Conservation (phyloP, 192 early-diverging fungal genomes). For the Spizellomyces sp. region DNA sequence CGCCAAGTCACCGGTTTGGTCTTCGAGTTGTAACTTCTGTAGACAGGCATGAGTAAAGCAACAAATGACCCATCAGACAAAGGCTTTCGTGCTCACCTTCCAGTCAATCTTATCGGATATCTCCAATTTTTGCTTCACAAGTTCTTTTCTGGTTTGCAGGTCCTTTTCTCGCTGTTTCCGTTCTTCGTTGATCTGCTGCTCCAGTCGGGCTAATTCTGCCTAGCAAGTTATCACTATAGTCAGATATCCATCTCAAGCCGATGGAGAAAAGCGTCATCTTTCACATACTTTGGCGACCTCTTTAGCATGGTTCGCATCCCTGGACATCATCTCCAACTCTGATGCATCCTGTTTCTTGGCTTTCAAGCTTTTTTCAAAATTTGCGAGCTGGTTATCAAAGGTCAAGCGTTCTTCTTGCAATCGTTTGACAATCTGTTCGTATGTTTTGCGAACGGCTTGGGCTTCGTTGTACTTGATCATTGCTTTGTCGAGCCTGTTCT, state of each 20-base stretch:
- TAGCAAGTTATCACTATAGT: conserved; percentile 19
- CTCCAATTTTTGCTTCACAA: conserved; percentile 65
- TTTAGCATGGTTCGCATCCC: conserved; percentile 66
- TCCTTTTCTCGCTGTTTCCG: conserved; percentile 62
- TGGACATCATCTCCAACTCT: conserved; percentile 62
- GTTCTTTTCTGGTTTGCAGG: conserved; percentile 51
- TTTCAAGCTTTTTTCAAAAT: conserved; percentile 60
- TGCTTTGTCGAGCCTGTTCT: conserved; percentile 65
- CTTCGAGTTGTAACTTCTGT: conserved; percentile 50
- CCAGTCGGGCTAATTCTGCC: conserved; percentile 58
- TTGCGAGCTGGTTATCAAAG: conserved; percentile 63
- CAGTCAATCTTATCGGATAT: conserved; percentile 55
- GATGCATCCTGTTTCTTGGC: conserved; percentile 54
- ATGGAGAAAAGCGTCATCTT: neutral
- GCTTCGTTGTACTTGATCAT: conserved; percentile 70
- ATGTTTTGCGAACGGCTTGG: conserved; percentile 62
- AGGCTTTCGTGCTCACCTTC: conserved; percentile 38
- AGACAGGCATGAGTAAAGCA: conserved; percentile 2
- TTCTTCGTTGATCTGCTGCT: conserved; percentile 66
- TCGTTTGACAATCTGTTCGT: conserved; percentile 61
- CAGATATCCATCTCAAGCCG: conserved; percentile 30
- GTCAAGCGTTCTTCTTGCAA: conserved; percentile 64
- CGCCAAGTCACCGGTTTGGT: conserved; percentile 36
- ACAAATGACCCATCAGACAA: conserved; percentile 9
- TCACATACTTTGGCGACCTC: conserved; percentile 54